Evolutionary conservation across 208 protist genomes (phyloP).

Genomic region (Wallacemonas sp.): DNA sequence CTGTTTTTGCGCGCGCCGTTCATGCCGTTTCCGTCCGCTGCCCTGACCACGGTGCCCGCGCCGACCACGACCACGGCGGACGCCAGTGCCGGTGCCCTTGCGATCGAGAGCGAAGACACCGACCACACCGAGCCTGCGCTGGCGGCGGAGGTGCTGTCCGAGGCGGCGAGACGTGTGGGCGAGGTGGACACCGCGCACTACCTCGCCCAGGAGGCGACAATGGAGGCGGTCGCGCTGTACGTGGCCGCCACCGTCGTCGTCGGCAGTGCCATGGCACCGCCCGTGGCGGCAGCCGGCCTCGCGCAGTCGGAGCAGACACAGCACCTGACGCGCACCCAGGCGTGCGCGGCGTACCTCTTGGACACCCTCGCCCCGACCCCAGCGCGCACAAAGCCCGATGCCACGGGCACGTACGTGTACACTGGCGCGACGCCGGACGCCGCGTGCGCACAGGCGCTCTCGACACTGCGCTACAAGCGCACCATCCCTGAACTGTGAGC

Average conservation of each 20-base stretch:
- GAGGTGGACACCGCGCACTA: conserved; percentile 3
- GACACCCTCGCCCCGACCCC: not conserved
- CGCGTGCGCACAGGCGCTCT: not conserved
- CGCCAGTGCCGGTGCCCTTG: too few species aligned
- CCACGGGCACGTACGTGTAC: not conserved
- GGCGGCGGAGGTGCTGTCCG: not conserved
- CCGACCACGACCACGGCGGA: too few species aligned
- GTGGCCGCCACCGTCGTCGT: conserved; percentile 5
- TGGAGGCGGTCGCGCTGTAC: conserved; percentile 7
- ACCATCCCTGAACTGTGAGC: not conserved
- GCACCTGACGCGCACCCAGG: not conserved
- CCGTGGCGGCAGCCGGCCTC: not conserved
- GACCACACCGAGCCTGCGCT: not conserved
- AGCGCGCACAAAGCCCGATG: not conserved
- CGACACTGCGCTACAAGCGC: not conserved
- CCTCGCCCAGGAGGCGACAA: not conserved
- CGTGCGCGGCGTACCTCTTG: not conserved
- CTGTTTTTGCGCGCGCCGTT: not conserved
- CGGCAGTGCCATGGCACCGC: not conserved
- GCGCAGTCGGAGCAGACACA: not conserved
- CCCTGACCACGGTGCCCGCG: not conserved
- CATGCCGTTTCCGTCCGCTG: not conserved
- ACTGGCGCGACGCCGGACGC: conserved; percentile 4
- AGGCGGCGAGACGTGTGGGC: not conserved
- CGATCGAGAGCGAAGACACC: too few species aligned